Conservation (phyloP, 75 land plant species). For the Picea sitchensis region DNA sequence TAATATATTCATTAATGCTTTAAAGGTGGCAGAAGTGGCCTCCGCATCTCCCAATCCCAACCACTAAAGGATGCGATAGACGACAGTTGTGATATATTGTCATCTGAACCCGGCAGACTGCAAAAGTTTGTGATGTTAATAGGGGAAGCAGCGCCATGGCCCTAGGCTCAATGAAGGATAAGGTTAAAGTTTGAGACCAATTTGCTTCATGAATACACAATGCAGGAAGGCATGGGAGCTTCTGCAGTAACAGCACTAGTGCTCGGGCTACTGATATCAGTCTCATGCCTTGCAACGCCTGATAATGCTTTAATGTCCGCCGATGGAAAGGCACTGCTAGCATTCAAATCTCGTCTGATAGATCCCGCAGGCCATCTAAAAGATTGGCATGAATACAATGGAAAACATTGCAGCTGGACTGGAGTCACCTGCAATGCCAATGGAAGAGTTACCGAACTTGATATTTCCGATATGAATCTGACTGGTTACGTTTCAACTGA, state of each 20-base stretch:
- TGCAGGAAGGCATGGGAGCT: not conserved
- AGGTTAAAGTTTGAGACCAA: not conserved
- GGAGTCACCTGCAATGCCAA: conserved; percentile 52
- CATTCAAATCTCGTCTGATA: conserved; percentile 35
- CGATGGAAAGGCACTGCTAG: conserved; percentile 24
- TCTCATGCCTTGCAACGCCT: not conserved
- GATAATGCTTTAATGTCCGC: no score
- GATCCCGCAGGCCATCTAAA: conserved; percentile 47
- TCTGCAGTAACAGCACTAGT: not conserved
- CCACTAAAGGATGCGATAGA: not conserved
- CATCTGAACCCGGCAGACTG: not conserved
- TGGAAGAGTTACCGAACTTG: conserved; percentile 48
- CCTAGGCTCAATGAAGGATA: not conserved
- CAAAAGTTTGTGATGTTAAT: not conserved
- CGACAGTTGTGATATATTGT: not conserved
- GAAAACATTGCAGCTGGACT: conserved; percentile 64
- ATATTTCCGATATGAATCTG: conserved; percentile 70
- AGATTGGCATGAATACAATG: conserved; percentile 35
- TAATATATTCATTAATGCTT: not conserved
- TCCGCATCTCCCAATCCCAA: not conserved
- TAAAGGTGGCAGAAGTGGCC: not conserved
- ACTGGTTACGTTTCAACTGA: conserved; percentile 46
- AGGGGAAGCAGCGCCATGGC: not conserved
- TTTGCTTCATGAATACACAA: not conserved
- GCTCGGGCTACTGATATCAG: not conserved